These are phyloP conservation scores for Narthecium ossifragum DNA, from an alignment of 106 monocot species.

Conservation along the genomic window DNA sequence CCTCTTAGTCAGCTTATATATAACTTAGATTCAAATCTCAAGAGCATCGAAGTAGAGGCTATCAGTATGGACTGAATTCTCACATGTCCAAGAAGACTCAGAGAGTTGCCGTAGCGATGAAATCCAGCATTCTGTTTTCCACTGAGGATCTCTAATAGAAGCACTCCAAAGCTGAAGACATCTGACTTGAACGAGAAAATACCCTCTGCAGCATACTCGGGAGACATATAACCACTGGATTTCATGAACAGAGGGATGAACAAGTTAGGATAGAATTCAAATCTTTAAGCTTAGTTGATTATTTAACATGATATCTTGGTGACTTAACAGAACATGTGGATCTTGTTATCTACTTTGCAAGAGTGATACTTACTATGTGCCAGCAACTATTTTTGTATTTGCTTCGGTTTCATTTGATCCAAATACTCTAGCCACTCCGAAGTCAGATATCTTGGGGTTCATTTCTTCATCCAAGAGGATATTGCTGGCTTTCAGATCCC, in stretches of 20 bases:
- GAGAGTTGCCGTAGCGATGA: neutral
- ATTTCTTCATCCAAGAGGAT: slow-evolving; percentile 1
- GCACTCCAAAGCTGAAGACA: slow-evolving; percentile 26
- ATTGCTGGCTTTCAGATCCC: slow-evolving; percentile 11
- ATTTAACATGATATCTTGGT: too few relatives aligned
- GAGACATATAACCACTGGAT: slow-evolving; percentile 33
- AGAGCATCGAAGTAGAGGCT: neutral
- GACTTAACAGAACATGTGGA: too few relatives aligned
- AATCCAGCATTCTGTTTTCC: slow-evolving; percentile 8
- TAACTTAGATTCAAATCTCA: neutral
- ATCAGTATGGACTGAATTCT: neutral
- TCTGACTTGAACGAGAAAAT: slow-evolving; percentile 24
- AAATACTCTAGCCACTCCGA: slow-evolving; percentile 29
- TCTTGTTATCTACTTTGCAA: too few relatives aligned
- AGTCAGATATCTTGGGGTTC: slow-evolving; percentile 21
- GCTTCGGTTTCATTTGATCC: slow-evolving; percentile 3
- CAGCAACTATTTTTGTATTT: slow-evolving; percentile 15
- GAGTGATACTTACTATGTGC: slow-evolving; percentile 32
- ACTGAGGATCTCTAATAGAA: slow-evolving; percentile 27
- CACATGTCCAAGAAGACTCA: slow-evolving; percentile 17
- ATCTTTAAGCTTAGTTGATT: too few relatives aligned
- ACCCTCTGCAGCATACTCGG: slow-evolving; percentile 22
- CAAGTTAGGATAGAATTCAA: too few relatives aligned
- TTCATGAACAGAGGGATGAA: too few relatives aligned
- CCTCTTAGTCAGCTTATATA: too few relatives aligned